Percentiles rank a stretch among this genome's conserved stretches.
Conservation (phyloP, 768 basidiomycete genomes). For the Podaxis sp. region DNA sequence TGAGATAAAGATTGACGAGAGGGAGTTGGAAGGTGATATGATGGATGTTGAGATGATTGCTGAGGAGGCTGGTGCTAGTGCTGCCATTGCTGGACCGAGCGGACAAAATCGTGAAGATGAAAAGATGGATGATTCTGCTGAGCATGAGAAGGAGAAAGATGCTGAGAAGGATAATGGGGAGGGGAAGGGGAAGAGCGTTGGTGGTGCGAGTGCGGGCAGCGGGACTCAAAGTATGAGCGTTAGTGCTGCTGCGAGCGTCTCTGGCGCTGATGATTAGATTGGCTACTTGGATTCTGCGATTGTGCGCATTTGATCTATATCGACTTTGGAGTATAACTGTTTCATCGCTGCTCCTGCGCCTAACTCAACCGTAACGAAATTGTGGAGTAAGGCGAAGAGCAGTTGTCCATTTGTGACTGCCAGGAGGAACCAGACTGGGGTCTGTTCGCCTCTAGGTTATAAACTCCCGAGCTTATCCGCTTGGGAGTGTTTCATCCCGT, state of each 20-base stretch:
- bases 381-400: no score
- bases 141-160: slow-evolving; percentile 7
- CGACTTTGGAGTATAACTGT: neutral
- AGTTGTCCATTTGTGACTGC: no score
- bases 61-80: slow-evolving; percentile 18
- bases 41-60: slow-evolving; percentile 67
- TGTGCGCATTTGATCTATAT: neutral
- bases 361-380: no score
- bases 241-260: slow-evolving; percentile 48
- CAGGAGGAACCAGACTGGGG: no score
- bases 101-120: slow-evolving; percentile 20
- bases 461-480: no score
- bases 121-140: slow-evolving; percentile 17
- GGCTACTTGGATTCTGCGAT: neutral
- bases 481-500: no score
- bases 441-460: no score
- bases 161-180: slow-evolving; percentile 25
- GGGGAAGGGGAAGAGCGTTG: slow-evolving; percentile 30
- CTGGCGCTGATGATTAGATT: slow-evolving; percentile 45
- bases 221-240: slow-evolving; percentile 64
- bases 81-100: neutral
- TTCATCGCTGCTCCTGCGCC: neutral
- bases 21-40: slow-evolving; percentile 78
- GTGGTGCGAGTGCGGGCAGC: slow-evolving; percentile 33
- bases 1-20: slow-evolving; percentile 79